Percentiles rank a stretch among this genome's conserved stretches.
Conservation (phyloP, 257 asterid genomes). For the Capsicum pubescens region DNA sequence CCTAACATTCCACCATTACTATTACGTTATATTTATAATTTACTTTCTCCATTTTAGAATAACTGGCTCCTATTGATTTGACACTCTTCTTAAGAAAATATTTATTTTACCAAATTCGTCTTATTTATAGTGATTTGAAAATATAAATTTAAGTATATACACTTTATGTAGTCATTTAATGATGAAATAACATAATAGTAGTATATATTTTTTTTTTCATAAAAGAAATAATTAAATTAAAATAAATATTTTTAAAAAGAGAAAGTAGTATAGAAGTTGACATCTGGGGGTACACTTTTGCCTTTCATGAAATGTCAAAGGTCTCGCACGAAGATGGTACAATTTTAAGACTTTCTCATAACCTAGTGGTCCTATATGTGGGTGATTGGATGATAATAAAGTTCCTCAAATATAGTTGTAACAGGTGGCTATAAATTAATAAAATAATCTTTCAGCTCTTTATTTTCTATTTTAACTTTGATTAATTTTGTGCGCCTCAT, state of each 20-base stretch:
- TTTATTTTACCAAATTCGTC: too few species aligned
- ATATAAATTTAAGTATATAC: too few species aligned
- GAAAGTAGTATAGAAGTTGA: neutral
- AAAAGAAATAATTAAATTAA: too few species aligned
- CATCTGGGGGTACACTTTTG: neutral
- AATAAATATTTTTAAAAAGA: too few species aligned
- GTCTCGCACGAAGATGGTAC: neutral
- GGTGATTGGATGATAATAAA: neutral
- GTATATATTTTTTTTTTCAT: too few species aligned
- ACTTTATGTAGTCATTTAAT: too few species aligned
- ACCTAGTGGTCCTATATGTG: constrained; percentile 1
- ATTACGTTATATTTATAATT: neutral
- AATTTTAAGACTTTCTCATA: neutral
- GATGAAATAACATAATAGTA: too few species aligned
- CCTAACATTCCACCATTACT: neutral
- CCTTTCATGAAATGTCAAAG: neutral
- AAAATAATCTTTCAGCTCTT: neutral
- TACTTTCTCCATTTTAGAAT: neutral
- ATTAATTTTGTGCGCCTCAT: constrained; percentile 7
- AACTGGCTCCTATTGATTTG: too few species aligned
- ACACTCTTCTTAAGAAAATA: too few species aligned
- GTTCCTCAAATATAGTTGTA: neutral
- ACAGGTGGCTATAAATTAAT: neutral
- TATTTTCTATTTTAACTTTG: neutral
- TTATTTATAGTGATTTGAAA: too few species aligned